These are phyloP conservation scores for Pyrenula aspistea DNA, from an alignment of 495 filamentous ascomycete species.

Conservation along the genomic window DNA sequence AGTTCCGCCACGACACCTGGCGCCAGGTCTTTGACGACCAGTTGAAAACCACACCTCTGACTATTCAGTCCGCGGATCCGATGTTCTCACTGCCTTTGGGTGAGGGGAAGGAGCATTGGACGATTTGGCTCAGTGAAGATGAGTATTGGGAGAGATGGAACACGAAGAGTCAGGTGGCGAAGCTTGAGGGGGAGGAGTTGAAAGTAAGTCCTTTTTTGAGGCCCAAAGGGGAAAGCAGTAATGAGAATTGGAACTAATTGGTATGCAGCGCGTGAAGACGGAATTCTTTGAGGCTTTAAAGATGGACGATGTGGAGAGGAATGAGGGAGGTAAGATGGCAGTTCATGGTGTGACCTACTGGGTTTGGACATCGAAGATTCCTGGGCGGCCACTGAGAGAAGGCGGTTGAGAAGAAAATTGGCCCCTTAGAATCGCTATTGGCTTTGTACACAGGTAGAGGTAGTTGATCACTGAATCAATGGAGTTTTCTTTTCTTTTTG, in stretches of 20 bases:
- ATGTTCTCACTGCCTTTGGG: constrained; percentile 39
- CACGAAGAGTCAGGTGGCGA: constrained; percentile 49
- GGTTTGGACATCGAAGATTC: constrained; percentile 31
- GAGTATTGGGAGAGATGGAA: constrained; percentile 42
- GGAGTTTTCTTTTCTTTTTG: too few relatives aligned
- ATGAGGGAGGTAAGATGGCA: constrained; percentile 40
- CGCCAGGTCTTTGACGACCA: constrained; percentile 39
- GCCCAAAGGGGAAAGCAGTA: not conserved
- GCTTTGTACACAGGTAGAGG: too few relatives aligned
- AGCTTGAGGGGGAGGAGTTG: constrained; percentile 34
- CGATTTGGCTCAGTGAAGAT: constrained; percentile 35
- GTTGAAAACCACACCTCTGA: constrained; percentile 22
- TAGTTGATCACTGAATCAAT: too few relatives aligned
- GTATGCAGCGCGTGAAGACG: constrained; percentile 17
- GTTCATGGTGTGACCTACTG: constrained; percentile 41
- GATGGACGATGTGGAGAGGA: constrained; percentile 27
- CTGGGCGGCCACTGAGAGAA: constrained; percentile 9
- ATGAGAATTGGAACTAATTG: not conserved
- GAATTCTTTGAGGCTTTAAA: constrained; percentile 29
- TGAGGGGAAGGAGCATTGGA: constrained; percentile 22
- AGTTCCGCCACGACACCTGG: constrained; percentile 46
- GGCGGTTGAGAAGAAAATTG: too few relatives aligned
- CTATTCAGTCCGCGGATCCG: constrained; percentile 26
- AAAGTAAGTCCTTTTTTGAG: constrained; percentile 31
- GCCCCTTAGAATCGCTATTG: too few relatives aligned